Evolutionary conservation across 2,329 filamentous ascomycete species (phyloP), one percentile per base, ranked within the genome.

Genomic region (Verticillium albo-atrum): DNA sequence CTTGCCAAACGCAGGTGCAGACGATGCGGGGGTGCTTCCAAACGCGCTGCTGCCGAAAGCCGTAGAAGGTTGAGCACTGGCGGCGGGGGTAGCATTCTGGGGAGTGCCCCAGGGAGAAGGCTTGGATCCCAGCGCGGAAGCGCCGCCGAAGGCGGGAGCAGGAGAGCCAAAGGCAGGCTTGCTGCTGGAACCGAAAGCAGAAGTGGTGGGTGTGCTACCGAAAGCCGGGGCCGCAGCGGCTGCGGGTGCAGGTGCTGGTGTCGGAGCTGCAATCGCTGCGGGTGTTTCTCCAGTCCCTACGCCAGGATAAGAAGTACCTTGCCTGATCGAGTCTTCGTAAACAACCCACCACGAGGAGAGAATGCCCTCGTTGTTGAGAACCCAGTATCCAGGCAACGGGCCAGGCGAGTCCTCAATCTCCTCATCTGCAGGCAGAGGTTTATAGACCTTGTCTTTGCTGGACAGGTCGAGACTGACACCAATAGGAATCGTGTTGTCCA

Each of bases 301-400:
- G 4, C 89, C 90, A 47, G 89, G 83, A 71, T 92, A 98, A 0
- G 85, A 84, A 6, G 85, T 86, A 3, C 88, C 88, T 66, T 88
- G 80, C 61, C 88, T 85, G 62, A 99, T 87, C 2, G 94, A 92
- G 50, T 96, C 92, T 35, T 89, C 86, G 75, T 97, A 97, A 23
- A 98, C 84, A 51, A 98, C 76, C 91, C 94, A 97, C 92, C 94
- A 99, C 14, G 87, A 83, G 53, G 86, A 87, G 17, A 99, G 79
- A 10, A 96, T 77, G 64, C 95, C 95, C 68, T 97, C 91, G 65
- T 97, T 89, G 61, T 96, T 98, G 17, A 99, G 79, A 30, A 92
- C 82, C 81, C 95, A 89, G 50, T 97, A 80, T 12, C 88, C 91
- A 6, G 95, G 95, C 9, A 98, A 75, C 14, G 95, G 94, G 1